Evolutionary conservation across 805 yeast genomes (phyloP).

Genomic region (Spathaspora gorwiae): DNA sequence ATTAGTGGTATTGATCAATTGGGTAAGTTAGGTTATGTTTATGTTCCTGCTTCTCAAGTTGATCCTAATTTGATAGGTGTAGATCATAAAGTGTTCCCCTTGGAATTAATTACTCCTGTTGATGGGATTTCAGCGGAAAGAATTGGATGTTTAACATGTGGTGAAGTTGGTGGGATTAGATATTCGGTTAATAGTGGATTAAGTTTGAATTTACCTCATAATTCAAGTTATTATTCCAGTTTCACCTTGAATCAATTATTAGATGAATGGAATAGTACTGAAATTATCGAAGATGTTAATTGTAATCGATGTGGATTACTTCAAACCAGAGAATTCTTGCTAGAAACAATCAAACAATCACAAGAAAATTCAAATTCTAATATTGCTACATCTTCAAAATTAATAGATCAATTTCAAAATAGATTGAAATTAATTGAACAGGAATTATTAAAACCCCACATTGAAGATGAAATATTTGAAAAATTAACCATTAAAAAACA

Average conservation of each 20-base stretch:
- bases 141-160: conserved; percentile 86
- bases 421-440: conserved; percentile 27
- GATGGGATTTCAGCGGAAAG: conserved; percentile 88
- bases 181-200: conserved; percentile 74
- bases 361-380: conserved; percentile 28
- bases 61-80: conserved; percentile 59
- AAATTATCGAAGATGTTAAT: conserved; percentile 87
- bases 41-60: conserved; percentile 69
- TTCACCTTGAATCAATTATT: conserved; percentile 48
- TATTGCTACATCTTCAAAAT: conserved; percentile 8
- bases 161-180: conserved; percentile 90
- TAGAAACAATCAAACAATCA: conserved; percentile 35
- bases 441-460: conserved; percentile 62
- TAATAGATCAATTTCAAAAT: conserved; percentile 23
- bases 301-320: conserved; percentile 87
- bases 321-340: conserved; percentile 52
- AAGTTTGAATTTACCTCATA: conserved; percentile 60
- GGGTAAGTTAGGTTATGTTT: conserved; percentile 61
- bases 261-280: conserved; percentile 69
- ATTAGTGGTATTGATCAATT: conserved; percentile 40
- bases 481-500: conserved; percentile 68
- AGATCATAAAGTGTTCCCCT: conserved; percentile 43
- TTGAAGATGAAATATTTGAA: conserved; percentile 76
- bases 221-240: conserved; percentile 27
- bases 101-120: conserved; percentile 75